phyloP scores from a whole-genome alignment of 176 grass and related monocot genomes.

The Saccharum spontaneum region DNA sequence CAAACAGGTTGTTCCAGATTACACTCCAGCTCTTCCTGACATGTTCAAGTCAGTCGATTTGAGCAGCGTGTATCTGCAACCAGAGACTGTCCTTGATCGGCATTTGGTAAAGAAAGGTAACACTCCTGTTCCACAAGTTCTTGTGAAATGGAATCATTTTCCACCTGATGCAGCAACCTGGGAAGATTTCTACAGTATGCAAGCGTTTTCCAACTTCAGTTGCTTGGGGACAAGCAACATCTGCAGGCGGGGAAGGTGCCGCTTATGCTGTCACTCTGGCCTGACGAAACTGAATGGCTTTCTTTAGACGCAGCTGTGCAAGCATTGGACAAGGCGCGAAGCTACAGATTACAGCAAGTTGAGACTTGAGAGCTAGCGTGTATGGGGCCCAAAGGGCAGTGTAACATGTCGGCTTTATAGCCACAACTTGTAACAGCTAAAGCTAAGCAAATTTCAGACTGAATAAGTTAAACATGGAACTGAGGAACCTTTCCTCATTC shows the following conservation, averaged over 20 bases:
- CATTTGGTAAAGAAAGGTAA: background rate
- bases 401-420: background rate
- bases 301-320: background rate
- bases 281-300: background rate
- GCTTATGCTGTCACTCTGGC: background rate
- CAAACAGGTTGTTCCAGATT: background rate
- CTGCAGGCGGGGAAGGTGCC: background rate
- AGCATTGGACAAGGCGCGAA: background rate
- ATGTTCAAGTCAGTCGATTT: background rate
- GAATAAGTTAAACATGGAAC: background rate
- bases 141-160: background rate
- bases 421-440: background rate
- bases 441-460: background rate
- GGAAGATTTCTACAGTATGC: background rate
- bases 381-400: background rate
- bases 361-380: background rate
- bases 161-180: background rate
- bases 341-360: background rate
- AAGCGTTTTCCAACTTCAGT: background rate
- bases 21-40: background rate
- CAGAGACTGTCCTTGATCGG: background rate
- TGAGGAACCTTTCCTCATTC: background rate
- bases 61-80: background rate
- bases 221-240: background rate
- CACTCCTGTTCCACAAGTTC: background rate